Conservation (phyloP, 73 alveolate genomes). For the Paramecium biaurelia region DNA sequence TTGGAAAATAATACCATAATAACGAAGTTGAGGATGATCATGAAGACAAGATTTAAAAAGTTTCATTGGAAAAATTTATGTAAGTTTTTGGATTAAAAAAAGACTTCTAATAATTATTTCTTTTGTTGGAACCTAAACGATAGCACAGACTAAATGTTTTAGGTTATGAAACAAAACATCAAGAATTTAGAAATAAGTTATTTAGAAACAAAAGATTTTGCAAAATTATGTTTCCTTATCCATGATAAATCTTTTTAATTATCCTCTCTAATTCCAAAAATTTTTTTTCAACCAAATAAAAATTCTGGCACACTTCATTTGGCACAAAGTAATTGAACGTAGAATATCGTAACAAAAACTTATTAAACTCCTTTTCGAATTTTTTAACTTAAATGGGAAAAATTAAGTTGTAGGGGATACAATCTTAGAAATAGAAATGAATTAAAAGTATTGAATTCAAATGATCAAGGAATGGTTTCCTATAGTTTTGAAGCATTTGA, state of each 20-base stretch:
- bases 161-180: background rate
- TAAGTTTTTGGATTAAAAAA: background rate
- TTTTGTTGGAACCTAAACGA: background rate
- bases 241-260: background rate
- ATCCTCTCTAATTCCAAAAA: background rate
- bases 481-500: background rate
- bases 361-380: background rate
- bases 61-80: slow-evolving; percentile 5
- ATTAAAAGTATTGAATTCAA: background rate
- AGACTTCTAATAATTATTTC: background rate
- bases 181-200: background rate
- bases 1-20: slow-evolving; percentile 50
- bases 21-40: background rate
- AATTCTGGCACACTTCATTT: background rate
- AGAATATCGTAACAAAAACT: background rate
- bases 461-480: background rate
- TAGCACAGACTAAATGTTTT: background rate
- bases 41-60: background rate
- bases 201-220: background rate
- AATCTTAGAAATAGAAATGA: background rate
- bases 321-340: background rate
- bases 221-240: background rate
- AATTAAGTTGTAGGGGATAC: background rate
- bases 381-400: background rate
- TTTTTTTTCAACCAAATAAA: background rate